Conservation (phyloP, 2,329 filamentous ascomycete genomes). For the Colletotrichum paranaense region DNA sequence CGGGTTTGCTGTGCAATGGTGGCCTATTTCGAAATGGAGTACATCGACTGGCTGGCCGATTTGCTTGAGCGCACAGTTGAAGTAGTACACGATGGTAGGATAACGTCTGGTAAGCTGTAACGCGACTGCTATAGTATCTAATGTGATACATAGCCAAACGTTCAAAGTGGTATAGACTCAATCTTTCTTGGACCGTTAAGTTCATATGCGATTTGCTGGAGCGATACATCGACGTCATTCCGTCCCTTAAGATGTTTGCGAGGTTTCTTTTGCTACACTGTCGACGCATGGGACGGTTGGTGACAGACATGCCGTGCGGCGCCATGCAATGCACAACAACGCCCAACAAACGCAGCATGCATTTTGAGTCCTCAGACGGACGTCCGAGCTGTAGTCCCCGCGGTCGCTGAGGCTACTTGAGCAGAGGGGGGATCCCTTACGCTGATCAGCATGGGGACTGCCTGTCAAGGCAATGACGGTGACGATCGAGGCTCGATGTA, state of each 20-base stretch:
- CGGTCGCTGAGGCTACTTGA: constrained; percentile 13
- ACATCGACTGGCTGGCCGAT: neutral
- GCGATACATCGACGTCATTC: constrained; percentile 27
- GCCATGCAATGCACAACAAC: constrained; percentile 14
- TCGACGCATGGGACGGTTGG: constrained; percentile 9
- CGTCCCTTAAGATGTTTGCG: neutral
- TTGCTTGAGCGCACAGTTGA: neutral
- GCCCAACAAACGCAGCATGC: constrained; percentile 1
- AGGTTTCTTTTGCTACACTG: neutral
- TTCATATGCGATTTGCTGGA: too few relatives aligned
- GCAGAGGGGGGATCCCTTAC: neutral
- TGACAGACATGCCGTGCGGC: constrained; percentile 2
- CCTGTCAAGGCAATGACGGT: constrained; percentile 14
- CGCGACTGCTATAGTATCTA: neutral
- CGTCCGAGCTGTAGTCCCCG: neutral
- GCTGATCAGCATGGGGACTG: constrained; percentile 14
- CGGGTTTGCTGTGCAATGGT: neutral
- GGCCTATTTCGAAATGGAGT: neutral
- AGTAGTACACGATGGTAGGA: constrained; percentile 17
- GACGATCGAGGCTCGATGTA: constrained; percentile 25
- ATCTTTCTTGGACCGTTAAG: too few relatives aligned
- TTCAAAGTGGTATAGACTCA: neutral
- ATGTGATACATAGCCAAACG: neutral
- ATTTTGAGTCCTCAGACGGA: constrained; percentile 10
- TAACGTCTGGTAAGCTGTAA: neutral